Evolutionary conservation across 495 filamentous ascomycete species (phyloP).

Genomic region (Trichoderma reesei): DNA sequence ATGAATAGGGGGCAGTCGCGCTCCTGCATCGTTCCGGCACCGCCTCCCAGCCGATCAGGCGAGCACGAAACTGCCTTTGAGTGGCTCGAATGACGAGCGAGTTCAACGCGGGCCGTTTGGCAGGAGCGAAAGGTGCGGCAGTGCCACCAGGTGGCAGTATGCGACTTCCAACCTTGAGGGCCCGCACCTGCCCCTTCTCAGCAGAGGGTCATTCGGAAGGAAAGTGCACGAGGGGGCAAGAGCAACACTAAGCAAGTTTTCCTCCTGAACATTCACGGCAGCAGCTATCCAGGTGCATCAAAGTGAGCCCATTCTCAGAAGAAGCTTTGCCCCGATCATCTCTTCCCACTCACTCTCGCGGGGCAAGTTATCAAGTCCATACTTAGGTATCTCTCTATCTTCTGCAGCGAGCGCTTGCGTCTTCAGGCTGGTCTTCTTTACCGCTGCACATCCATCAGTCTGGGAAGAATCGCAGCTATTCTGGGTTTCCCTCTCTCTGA

Average conservation of each 20-base stretch:
- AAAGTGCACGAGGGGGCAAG: neutral
- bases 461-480: neutral
- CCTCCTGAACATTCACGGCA: neutral
- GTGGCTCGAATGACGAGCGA: neutral
- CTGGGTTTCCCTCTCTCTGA: neutral
- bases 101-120: neutral
- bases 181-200: neutral
- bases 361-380: neutral
- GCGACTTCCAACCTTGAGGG: neutral
- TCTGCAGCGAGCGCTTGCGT: neutral
- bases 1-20: too few relatives aligned
- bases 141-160: neutral
- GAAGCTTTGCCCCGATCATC: neutral
- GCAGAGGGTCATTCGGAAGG: neutral
- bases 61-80: too few relatives aligned
- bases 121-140: neutral
- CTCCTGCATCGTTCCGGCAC: too few relatives aligned
- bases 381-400: neutral
- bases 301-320: too few relatives aligned
- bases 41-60: too few relatives aligned
- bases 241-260: neutral
- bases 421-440: neutral
- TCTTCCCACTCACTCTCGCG: neutral
- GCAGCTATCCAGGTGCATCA: neutral
- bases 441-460: neutral